phyloP scores from a whole-genome alignment of 768 basidiomycete genomes.

The Leucocoprinus birnbaumii region DNA sequence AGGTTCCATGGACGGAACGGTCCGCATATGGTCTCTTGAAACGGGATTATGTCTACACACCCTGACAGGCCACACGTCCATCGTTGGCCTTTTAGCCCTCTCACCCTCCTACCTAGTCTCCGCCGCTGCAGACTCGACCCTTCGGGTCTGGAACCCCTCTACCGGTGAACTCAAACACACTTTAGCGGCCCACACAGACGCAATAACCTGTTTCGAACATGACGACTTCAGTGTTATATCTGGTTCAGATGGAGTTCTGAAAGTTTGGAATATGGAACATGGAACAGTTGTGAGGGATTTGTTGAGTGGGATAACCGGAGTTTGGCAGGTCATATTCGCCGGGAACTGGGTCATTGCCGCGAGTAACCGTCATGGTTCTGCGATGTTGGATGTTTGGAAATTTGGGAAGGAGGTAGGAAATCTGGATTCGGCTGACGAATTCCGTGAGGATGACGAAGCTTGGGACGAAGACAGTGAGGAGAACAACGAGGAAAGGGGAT shows the following conservation, averaged over 20 bases:
- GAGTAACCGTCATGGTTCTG: conserved; percentile 74
- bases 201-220: conserved; percentile 99
- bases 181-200: conserved; percentile 88
- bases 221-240: conserved; percentile 97
- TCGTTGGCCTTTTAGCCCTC: conserved; percentile 90
- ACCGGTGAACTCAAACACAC: conserved; percentile 78
- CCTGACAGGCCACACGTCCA: conserved; percentile 88
- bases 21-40: conserved; percentile 89
- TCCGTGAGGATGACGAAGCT: too few species aligned
- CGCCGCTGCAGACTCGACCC: conserved; percentile 93
- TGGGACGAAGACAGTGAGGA: too few species aligned
- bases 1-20: conserved; percentile 97
- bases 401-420: conserved; percentile 74
- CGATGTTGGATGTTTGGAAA: conserved; percentile 89
- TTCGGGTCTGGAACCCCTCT: conserved; percentile 93
- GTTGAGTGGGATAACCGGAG: conserved; percentile 87
- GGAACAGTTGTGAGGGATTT: conserved; percentile 86
- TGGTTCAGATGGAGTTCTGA: conserved; percentile 93
- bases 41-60: conserved; percentile 80
- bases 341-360: conserved; percentile 95
- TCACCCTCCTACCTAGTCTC: conserved; percentile 91
- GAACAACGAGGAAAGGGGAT: too few species aligned
- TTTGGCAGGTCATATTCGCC: conserved; percentile 98
- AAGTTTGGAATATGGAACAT: conserved; percentile 95
- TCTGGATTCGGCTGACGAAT: conserved; percentile 21